Percentiles rank a stretch among this genome's conserved stretches.
These are phyloP conservation scores for Colletotrichum melonis DNA, from an alignment of 2,329 filamentous ascomycete species.

Conservation along the genomic window DNA sequence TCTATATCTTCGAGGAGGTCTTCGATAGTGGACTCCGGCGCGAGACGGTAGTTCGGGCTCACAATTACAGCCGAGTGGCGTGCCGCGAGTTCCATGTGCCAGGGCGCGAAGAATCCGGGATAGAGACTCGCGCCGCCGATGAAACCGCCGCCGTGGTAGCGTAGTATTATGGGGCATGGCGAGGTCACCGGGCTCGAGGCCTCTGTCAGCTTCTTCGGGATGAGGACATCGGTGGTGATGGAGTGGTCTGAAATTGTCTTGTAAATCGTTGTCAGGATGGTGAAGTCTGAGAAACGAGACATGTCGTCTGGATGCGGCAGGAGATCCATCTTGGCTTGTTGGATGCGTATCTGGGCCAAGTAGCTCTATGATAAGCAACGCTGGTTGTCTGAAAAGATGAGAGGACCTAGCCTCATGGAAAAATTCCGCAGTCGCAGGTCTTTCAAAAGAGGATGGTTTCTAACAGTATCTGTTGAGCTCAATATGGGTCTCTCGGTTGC, in stretches of 20 bases:
- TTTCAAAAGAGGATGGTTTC: neutral
- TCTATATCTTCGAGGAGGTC: slow-evolving; percentile 43
- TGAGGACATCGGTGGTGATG: slow-evolving; percentile 37
- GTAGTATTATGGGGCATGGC: slow-evolving; percentile 3
- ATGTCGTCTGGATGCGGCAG: slow-evolving; percentile 7
- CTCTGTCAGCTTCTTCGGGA: slow-evolving; percentile 41
- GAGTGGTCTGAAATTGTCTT: slow-evolving; percentile 8
- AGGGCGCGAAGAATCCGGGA: slow-evolving; percentile 40
- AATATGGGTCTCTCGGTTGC: neutral
- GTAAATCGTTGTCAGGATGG: slow-evolving; percentile 1
- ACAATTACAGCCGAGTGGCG: slow-evolving; percentile 41
- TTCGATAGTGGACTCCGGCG: slow-evolving; percentile 39
- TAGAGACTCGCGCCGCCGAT: slow-evolving; percentile 39
- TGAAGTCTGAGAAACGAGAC: slow-evolving; percentile 9
- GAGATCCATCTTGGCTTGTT: neutral
- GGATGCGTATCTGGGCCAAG: neutral
- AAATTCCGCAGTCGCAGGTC: neutral
- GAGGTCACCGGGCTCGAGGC: slow-evolving; percentile 17
- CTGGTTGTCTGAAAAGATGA: neutral
- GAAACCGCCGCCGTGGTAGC: slow-evolving; percentile 43
- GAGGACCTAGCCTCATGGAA: neutral
- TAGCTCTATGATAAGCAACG: neutral
- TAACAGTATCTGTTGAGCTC: neutral
- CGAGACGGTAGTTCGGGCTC: slow-evolving; percentile 41
- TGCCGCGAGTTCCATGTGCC: slow-evolving; percentile 38